Evolutionary conservation across 768 basidiomycete genomes (phyloP).

Genomic region (Suillus spraguei): DNA sequence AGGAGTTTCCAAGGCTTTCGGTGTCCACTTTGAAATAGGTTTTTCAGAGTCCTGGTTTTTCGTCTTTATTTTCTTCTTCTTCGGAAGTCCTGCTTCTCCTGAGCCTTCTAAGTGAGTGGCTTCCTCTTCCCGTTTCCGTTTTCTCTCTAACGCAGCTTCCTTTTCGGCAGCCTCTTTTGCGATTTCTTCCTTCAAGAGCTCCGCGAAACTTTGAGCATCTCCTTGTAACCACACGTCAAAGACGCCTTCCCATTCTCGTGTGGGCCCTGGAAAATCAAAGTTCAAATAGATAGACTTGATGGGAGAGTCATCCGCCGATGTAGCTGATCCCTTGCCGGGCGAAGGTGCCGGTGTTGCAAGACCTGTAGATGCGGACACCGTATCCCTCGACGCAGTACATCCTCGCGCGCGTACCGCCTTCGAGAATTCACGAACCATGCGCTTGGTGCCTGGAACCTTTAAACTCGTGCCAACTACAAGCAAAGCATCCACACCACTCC

Average conservation of each 20-base stretch:
- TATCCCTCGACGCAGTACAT: slow-evolving; percentile 35
- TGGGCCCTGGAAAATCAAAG: slow-evolving; percentile 82
- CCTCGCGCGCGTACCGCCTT: slow-evolving; percentile 69
- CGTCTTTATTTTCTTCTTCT: slow-evolving; percentile 25
- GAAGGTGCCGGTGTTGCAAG: slow-evolving; percentile 50
- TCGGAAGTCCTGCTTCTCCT: slow-evolving; percentile 9
- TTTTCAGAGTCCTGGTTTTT: slow-evolving; percentile 16
- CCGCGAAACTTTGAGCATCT: slow-evolving; percentile 81
- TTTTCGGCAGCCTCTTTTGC: slow-evolving; percentile 56
- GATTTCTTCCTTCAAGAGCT: slow-evolving; percentile 58
- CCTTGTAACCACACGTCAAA: slow-evolving; percentile 92
- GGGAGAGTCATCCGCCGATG: slow-evolving; percentile 51
- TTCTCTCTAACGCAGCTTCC: slow-evolving; percentile 56
- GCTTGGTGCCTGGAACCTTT: slow-evolving; percentile 87
- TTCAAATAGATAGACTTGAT: slow-evolving; percentile 82
- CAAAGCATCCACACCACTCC: slow-evolving; percentile 78
- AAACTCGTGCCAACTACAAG: slow-evolving; percentile 91
- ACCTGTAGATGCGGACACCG: slow-evolving; percentile 28
- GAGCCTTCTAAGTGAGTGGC: slow-evolving; percentile 5
- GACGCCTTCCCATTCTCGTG: slow-evolving; percentile 85
- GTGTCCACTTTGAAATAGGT: slow-evolving; percentile 22
- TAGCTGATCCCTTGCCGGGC: slow-evolving; percentile 38
- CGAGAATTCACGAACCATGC: slow-evolving; percentile 86
- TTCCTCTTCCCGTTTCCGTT: slow-evolving; percentile 59
- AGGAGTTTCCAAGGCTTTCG: slow-evolving; percentile 26